Base-by-base conservation (phyloP, 352 stramenopile species). In the Phytopythium litorale region DNA sequence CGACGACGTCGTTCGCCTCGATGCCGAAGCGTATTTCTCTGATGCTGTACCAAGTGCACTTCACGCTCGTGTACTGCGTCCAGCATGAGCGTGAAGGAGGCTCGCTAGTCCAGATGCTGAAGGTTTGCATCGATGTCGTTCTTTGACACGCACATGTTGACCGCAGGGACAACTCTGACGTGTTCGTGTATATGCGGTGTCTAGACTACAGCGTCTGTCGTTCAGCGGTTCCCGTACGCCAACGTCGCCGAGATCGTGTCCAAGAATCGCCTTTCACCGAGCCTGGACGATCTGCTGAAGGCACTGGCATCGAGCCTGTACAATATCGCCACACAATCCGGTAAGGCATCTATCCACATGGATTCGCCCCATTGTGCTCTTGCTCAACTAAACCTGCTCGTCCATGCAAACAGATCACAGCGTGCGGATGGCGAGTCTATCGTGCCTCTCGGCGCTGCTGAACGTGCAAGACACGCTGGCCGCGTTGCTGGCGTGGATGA, bases 41-140 rank as follows among this genome's bases (percentile, higher is more conserved):
- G 37, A 94, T 96, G 87, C 43, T 94, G 21, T 91, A 91, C 55
- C 87, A 94, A 68, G 79, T 92, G 7, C 84, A 94, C 60, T 70
- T 93, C 30, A 89, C 85, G 4, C 64, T 96, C 37, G 83, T 93
- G 58, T 91, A 91, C 43, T 88, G 77, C 49, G 87, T 96, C 25
- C 84, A 92, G 61, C 80, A 90, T 60, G 84, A 96, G 56, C 87
- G 83, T 43, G 82, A 91, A 19, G 61, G 72, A 0, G 64, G 68
- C 7, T 72, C 84, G 4, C 67, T 94, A 11, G 68, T 79, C 4
- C 87, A 94, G 53, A 84, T 77, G 16, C 49, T 95, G 18, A 95
- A 95, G 78, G 81, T 90, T 45, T 28, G 62, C 19, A 12, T 25
- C 21, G 1, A 11, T 33, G 8, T 3, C n/a, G 9, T 3, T 32